Evolutionary conservation across 2,329 filamentous ascomycete species (phyloP).

Genomic region (Tolypocladium guangdongense): DNA sequence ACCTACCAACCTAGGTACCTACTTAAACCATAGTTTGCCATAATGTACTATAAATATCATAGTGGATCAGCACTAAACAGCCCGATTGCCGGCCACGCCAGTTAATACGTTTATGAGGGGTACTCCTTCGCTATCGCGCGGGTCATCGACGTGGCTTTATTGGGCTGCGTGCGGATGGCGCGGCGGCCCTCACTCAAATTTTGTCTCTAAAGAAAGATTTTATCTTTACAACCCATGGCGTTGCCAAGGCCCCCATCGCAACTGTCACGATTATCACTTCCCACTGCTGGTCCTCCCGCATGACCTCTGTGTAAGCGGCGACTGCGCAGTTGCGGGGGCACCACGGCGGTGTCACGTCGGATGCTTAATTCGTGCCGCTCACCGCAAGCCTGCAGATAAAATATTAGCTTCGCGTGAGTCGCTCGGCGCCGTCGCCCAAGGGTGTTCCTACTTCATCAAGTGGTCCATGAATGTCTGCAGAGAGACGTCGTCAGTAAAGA

Average conservation of each 20-base stretch:
- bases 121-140: background rate
- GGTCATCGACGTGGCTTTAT: background rate
- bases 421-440: no score
- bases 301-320: background rate
- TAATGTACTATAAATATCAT: background rate
- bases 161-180: background rate
- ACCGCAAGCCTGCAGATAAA: constrained; percentile 40
- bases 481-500: constrained; percentile 97
- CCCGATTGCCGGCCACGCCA: background rate
- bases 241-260: background rate
- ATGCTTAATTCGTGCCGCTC: constrained; percentile 46
- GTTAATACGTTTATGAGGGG: background rate
- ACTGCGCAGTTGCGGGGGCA: background rate
- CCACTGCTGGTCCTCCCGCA: background rate
- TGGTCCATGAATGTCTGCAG: constrained; percentile 99
- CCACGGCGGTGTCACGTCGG: background rate
- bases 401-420: constrained; percentile 5
- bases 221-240: background rate
- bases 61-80: background rate
- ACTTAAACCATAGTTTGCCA: background rate
- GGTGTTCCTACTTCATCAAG: constrained; percentile 76
- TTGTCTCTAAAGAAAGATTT: background rate
- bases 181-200: background rate
- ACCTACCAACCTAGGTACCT: no score
- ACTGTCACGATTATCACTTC: background rate